Evolutionary conservation across 139 green algal species (phyloP).

Genomic region (Chlamydomonas sphaeroides): DNA sequence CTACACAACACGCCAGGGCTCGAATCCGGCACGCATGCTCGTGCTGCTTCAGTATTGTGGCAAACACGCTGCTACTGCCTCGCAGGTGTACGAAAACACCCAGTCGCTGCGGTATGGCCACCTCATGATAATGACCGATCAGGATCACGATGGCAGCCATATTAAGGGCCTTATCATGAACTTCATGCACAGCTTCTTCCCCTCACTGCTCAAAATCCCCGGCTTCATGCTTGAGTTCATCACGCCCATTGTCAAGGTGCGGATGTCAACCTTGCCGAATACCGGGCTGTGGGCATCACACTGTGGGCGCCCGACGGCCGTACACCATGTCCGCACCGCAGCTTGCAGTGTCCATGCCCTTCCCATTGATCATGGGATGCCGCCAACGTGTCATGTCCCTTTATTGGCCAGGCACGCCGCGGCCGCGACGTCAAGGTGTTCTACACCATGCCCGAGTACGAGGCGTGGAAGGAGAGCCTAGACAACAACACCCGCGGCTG

Average conservation of each 20-base stretch:
- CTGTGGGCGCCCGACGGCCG: too few relatives aligned
- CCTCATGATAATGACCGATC: conserved; percentile 99
- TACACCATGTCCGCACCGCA: too few relatives aligned
- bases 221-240: conserved; percentile 99
- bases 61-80: too few relatives aligned
- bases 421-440: conserved; percentile 83
- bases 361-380: too few relatives aligned
- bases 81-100: conserved; percentile 86
- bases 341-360: too few relatives aligned
- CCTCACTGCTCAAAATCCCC: conserved; percentile 91
- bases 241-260: conserved; percentile 98
- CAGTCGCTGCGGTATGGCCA: conserved; percentile 97
- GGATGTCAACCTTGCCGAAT: too few relatives aligned
- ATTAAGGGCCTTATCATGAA: conserved; percentile 99
- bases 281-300: too few relatives aligned
- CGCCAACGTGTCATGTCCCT: too few relatives aligned
- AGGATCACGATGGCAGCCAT: conserved; percentile 99
- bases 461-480: conserved; percentile 90
- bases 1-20: too few relatives aligned
- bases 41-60: too few relatives aligned
- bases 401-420: conserved; percentile 90
- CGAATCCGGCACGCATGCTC: too few relatives aligned
- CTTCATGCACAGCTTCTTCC: conserved; percentile 98
- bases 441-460: conserved; percentile 99
- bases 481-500: conserved; percentile 76